Evolutionary conservation across 192 early-diverging fungal species (phyloP), one percentile per base, ranked within the genome.

Genomic region (Funneliformis mosseae): DNA sequence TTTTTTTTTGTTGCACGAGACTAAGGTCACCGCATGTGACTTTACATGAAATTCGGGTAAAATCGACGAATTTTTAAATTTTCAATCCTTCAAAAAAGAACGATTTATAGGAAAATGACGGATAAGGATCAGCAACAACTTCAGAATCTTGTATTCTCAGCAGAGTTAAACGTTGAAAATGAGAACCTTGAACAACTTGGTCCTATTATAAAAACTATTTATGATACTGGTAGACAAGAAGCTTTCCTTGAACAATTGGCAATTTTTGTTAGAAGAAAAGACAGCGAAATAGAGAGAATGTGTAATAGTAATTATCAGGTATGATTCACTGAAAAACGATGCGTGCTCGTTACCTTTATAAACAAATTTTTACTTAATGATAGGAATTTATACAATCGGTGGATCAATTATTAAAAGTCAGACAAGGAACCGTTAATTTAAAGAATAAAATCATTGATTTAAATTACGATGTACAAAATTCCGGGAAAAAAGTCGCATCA

Each of bases 261-360:
- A 42, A 48, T 87, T 46, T 96, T 98, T 82, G 93, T 96, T 38
- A 86, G 91, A 69, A 90, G 91, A 69, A 99, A 99, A 80, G 97
- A 98, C 79, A 89, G 90, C 42, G 98, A 99, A 84, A 99, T 99
- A 78, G 97, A 98, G 88, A 92, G 94, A 74, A 95, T 99, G 88
- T 99, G 98, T 86, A 95, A 94, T 82, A 90, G 92, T 83, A 94
- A 99, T 84, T 97, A 97, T 84, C 94, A 98, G 88, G 97, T 94
- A 74, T 60, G 83, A 67, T 21, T 48, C 41, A 9, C 3, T 5
- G 14, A 33, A 12, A 48, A 10, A 67, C 18, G 16, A 21, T 39
- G 48, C 69, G 38, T 23, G 11, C 4, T 41, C 27, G n/a, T 50
- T 10, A 14, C 39, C 63, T 16, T 75, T 39, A 76, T 33, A 42